Percentiles rank a stretch among this genome's conserved stretches.
These are phyloP conservation scores for Ulmus americana DNA, from an alignment of 331 rosid species.

Conservation along the genomic window DNA sequence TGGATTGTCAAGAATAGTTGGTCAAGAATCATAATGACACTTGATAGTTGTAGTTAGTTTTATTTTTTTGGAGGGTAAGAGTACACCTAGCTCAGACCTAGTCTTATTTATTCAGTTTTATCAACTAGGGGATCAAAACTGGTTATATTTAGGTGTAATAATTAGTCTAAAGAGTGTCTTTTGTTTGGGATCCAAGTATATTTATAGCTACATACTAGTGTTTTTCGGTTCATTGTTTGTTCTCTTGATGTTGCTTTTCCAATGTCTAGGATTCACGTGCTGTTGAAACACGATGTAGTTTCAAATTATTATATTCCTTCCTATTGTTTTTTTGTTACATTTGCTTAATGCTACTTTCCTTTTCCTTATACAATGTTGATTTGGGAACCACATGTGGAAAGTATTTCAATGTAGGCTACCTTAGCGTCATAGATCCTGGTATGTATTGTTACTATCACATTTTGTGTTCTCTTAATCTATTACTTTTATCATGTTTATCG, in stretches of 20 bases:
- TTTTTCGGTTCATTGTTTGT: neutral
- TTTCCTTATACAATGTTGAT: constrained; percentile 37
- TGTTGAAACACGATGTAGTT: neutral
- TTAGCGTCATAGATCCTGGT: constrained; percentile 45
- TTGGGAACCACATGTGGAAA: constrained; percentile 50
- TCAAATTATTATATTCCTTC: neutral
- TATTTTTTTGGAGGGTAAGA: no score
- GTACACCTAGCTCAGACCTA: no score
- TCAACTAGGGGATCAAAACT: no score
- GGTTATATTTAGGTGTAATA: no score
- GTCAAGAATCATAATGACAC: no score
- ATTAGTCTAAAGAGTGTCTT: no score
- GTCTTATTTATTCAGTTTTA: no score
- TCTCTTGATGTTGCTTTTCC: neutral
- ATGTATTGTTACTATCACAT: neutral
- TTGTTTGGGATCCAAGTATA: no score
- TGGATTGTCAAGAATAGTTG: no score
- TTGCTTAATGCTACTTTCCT: neutral
- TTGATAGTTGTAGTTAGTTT: no score
- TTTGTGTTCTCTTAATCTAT: neutral
- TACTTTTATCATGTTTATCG: neutral
- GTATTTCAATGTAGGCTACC: constrained; percentile 46
- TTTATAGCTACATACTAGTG: no score
- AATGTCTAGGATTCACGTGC: neutral
- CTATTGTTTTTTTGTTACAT: neutral